Conservation (phyloP, 140 eudicot species). For the Cichorium intybus region DNA sequence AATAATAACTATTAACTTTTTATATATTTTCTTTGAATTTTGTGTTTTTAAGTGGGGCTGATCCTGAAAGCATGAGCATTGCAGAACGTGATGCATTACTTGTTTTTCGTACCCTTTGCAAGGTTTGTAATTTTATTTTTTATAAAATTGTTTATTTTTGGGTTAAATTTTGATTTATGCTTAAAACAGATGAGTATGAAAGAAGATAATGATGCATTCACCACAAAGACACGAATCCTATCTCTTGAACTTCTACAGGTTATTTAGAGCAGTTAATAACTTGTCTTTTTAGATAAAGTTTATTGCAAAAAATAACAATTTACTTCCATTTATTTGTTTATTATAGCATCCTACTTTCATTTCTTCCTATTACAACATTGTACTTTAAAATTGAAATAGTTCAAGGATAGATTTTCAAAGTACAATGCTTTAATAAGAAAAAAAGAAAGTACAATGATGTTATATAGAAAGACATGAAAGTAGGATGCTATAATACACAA, state of each 20-base stretch:
- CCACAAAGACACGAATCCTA: conserved; percentile 74
- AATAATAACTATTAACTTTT: neutral
- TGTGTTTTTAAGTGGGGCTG: conserved; percentile 50
- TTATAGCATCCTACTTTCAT: neutral
- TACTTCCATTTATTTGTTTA: too few species aligned
- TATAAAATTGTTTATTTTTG: neutral
- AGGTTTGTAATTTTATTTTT: conserved; percentile 48
- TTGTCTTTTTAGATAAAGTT: conserved; percentile 11
- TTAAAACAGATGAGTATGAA: conserved; percentile 89
- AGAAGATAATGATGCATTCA: conserved; percentile 89
- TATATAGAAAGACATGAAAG: too few species aligned
- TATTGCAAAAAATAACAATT: too few species aligned
- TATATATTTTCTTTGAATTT: conserved; percentile 19
- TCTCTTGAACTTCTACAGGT: conserved; percentile 98
- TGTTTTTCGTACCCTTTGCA: conserved; percentile 91
- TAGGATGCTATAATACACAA: too few species aligned
- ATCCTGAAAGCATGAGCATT: conserved; percentile 67
- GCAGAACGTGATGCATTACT: conserved; percentile 85
- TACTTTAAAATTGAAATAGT: too few species aligned
- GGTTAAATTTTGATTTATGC: conserved; percentile 12
- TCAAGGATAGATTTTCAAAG: too few species aligned
- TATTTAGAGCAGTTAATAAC: conserved; percentile 11
- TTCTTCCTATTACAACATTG: conserved; percentile 4
- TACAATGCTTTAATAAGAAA: too few species aligned
- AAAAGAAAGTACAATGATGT: neutral